Conservation (phyloP, 345 rosid species). For the Aethionema arabicum region DNA sequence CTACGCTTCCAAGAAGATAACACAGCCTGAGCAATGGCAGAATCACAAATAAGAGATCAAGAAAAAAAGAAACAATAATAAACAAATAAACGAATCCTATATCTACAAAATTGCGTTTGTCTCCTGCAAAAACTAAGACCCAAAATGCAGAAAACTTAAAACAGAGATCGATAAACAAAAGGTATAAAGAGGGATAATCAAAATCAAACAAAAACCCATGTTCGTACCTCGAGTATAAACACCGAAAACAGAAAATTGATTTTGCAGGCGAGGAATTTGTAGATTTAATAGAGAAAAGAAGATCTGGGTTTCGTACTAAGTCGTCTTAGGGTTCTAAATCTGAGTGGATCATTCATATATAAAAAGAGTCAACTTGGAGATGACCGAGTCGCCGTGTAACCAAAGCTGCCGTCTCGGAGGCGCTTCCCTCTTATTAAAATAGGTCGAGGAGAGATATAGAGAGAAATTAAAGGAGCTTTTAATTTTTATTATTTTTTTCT, state of each 20-base stretch:
- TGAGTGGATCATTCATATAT: conserved; percentile 13
- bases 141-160: conserved; percentile 16
- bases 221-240: conserved; percentile 15
- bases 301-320: conserved; percentile 16
- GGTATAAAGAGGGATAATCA: background rate
- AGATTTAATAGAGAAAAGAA: background rate
- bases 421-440: conserved; percentile 2
- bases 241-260: background rate
- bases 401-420: conserved; percentile 21
- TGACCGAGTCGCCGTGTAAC: conserved; percentile 38
- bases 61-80: background rate
- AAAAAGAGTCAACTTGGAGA: conserved; percentile 37
- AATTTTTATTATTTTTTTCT: too few species aligned
- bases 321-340: conserved; percentile 1
- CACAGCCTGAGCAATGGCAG: conserved; percentile 54
- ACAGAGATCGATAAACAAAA: background rate
- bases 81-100: background rate
- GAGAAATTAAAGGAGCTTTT: background rate
- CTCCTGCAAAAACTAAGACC: background rate
- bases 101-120: background rate
- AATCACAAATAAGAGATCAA: conserved; percentile 15
- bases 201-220: conserved; percentile 12
- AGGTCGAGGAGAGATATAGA: background rate
- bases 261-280: background rate
- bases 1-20: conserved; percentile 48